Conservation (phyloP, 2,329 filamentous ascomycete genomes). For the Niveomyces coronatus region DNA sequence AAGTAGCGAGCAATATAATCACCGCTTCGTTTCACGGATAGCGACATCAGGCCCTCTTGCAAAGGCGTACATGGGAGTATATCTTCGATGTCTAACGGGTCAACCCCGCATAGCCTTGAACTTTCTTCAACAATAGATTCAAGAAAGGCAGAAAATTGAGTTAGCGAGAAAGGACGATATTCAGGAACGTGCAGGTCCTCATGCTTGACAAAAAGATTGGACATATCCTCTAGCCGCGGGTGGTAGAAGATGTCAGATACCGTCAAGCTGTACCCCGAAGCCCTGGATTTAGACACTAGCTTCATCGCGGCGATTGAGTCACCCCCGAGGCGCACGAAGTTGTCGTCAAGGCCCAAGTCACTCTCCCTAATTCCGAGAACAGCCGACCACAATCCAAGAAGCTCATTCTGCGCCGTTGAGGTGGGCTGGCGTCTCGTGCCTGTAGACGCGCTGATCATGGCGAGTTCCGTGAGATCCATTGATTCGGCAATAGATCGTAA, state of each 20-base stretch:
- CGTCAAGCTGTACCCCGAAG: not conserved
- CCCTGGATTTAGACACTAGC: not conserved
- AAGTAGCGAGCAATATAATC: conserved; percentile 12
- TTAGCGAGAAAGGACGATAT: too few species aligned
- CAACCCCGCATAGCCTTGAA: not conserved
- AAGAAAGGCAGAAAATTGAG: too few species aligned
- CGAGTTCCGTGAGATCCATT: not conserved
- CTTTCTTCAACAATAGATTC: not conserved
- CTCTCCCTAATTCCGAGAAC: conserved; percentile 7
- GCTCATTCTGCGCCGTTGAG: not conserved
- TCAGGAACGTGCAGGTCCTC: too few species aligned
- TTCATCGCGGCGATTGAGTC: not conserved
- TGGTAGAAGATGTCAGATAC: not conserved
- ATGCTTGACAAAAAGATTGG: too few species aligned
- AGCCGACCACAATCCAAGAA: conserved; percentile 1
- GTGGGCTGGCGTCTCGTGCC: not conserved
- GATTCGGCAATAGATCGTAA: not conserved
- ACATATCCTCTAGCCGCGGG: not conserved
- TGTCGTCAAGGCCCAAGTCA: not conserved
- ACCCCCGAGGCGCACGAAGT: not conserved
- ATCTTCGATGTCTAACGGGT: conserved; percentile 10
- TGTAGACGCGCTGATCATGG: too few species aligned
- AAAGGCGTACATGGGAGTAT: conserved; percentile 14
- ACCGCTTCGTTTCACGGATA: conserved; percentile 10
- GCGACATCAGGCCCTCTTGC: conserved; percentile 14